Base-by-base conservation (phyloP, 495 filamentous ascomycete species). In the Podospora sp. region DNA sequence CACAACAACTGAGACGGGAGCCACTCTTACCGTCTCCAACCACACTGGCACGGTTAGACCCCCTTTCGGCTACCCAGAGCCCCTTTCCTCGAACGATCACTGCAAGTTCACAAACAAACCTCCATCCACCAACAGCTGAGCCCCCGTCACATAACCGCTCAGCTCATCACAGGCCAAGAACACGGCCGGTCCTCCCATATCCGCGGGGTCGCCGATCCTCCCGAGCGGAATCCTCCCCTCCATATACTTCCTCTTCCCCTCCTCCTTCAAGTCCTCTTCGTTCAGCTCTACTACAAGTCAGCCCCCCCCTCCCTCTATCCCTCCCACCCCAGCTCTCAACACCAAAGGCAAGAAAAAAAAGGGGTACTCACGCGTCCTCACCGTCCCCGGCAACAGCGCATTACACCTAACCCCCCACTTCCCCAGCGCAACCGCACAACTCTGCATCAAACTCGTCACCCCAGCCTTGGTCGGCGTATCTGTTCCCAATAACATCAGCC, bases 391-490 rank as follows among this genome's bases (percentile, higher is more conserved):
- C 65, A 97, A 73, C 29, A 96, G 78, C 16, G 93, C 92, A 77
- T 96, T 97, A 71, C 92, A 96, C 18, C 93, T 76, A 25, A 97
- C 92, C 8, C 82, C 82, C 70, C 94, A 87, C 72, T 86, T 85
- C 0, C 93, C 93, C 62, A 96, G 72, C 18, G 93, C 92, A 6
- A 90, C 87, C 0, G 93, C 93, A 29, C 85, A 86, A 64, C 88
- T 91, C 80, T 97, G 93, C 89, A 96, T 96, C 24, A 97, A 82
- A 57, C 86, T 90, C 33, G 92, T 69, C 1, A 97, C 84, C 3
- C 92, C 93, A 0, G 93, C 93, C 75, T 97, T 97, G 12, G 93
- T 96, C 1, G 93, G 93, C 22, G 93, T 96, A 77, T 96, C n/a
- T n/a, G n/a, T n/a, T n/a, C n/a, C n/a, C n/a, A n/a, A n/a, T n/a